Evolutionary conservation across 2,329 filamentous ascomycete species (phyloP), one percentile per base, ranked within the genome.

Genomic region (Cladosporium sp.): DNA sequence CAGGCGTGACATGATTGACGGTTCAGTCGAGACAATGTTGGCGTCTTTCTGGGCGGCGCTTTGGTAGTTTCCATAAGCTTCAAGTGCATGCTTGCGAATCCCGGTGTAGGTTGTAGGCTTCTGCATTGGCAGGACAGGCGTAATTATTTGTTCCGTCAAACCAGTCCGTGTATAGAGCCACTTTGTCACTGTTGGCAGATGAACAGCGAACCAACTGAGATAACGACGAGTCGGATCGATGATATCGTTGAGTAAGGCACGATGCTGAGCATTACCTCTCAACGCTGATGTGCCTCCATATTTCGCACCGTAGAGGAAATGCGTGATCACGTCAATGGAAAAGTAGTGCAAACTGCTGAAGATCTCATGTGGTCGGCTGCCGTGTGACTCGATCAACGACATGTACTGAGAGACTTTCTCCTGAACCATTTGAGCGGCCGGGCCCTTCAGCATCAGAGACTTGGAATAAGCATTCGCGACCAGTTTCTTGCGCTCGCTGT

Each of bases 391-490:
- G 21, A 85, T 61, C 11, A 84, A 70, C 0, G 76, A 52, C 64
- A 85, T 64, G 65, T 78, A 85, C 11, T 77, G 69, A 18, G 70
- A 71, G 0, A 78, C 78, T 62, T 83, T 82, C 0, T 72, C 72
- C 65, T 80, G 76, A 1, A 84, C 74, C 60, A 80, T 72, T 3
- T 67, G 67, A 2, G 73, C 73, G 1, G 75, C 73, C 1, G 72
- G 66, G 1, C 71, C 68, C 26, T 74, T 75, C 6, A 83, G 69
- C 5, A 86, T 78, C 3, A 72, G 72, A 0, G 79, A 80, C 65
- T 86, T 87, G 0, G 84, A 81, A 65, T 86, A 87, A 0, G 81
- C 80, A 66, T 85, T 81, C 4, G 81, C 79, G 29, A 86, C 65
- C 0, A 85, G 66, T 68, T 85, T 86, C 75, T 86, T 86, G 21